These are phyloP conservation scores for Mollisia scopiformis DNA, from an alignment of 2,329 filamentous ascomycete genomes.

Conservation along the genomic window DNA sequence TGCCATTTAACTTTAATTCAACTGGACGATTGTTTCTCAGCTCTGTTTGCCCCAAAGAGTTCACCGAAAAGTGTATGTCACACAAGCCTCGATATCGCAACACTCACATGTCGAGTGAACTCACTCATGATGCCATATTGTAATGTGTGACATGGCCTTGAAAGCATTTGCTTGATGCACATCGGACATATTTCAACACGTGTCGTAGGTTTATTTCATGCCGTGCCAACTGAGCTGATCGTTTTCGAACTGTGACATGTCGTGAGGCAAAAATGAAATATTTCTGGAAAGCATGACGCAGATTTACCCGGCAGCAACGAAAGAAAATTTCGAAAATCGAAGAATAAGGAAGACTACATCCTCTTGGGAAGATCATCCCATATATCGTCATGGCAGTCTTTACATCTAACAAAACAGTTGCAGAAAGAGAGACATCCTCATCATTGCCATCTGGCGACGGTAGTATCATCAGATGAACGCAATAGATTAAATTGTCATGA, in stretches of 20 bases:
- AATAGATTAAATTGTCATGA: background rate
- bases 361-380: background rate
- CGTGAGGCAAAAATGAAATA: background rate
- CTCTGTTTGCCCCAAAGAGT: background rate
- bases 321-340: background rate
- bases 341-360: background rate
- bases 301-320: background rate
- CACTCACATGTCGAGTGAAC: background rate
- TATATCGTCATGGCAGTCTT: conserved; percentile 2
- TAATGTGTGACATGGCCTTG: background rate
- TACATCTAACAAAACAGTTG: background rate
- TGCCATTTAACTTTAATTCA: background rate
- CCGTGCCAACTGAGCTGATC: background rate
- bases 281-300: conserved; percentile 10
- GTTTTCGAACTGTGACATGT: conserved; percentile 2
- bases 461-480: conserved; percentile 7
- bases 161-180: conserved; percentile 9
- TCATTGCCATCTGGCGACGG: background rate
- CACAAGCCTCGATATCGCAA: background rate
- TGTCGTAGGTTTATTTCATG: conserved; percentile 2
- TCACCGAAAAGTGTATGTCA: background rate
- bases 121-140: background rate
- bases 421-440: background rate
- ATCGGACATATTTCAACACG: conserved; percentile 3
- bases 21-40: background rate